Evolutionary conservation across 139 green algal species (phyloP), one percentile per base, ranked within the genome.

Genomic region (Chlorella sp.): DNA sequence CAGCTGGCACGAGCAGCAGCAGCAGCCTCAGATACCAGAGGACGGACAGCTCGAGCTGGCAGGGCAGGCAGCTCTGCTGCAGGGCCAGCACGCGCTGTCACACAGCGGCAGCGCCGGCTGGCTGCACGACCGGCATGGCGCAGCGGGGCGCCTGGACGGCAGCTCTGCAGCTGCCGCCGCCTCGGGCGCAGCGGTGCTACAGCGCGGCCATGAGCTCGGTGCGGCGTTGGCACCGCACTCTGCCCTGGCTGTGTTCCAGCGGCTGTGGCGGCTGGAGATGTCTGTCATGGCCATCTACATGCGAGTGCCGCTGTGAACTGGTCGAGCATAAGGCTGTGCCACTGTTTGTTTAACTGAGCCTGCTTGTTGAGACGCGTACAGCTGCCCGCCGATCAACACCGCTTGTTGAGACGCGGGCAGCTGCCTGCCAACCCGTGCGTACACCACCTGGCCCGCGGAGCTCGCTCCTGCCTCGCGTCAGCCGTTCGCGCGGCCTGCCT

Each of bases 201-300:
- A 46, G 70, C 38, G 32, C 38, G 19, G 32, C 22, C 19, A n/a
- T 17, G 32, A 46, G 40, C 38, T 44, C 14, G 34, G 70, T 38
- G 36, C 41, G 34, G 16, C 70, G 48, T 51, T 28, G 51, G 75
- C 73, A 51, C n/a, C 28, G 30, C 44, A 13, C 30, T 41, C 72
- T 40, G 28, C 44, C 7, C 1, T 44, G 34, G 38, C 40, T 20
- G 79, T 75, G n/a, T 41, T 84, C 14, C 64, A 19, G 28, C 46
- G 43, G 32, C 30, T 84, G 9, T 84, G 79, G 79, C 41, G 64
- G 41, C 64, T 76, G 54, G 79, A 67, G 30, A 20, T 32, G 17
- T 36, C 76, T n/a, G 69, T 69, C 41, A 48, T 73, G 28, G 16
- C 80, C 3, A 86, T 81, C 4, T 86, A 81, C 72, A 75, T 32